Conservation (phyloP, 192 early-diverging fungal species). For the Linnemannia hyalina region DNA sequence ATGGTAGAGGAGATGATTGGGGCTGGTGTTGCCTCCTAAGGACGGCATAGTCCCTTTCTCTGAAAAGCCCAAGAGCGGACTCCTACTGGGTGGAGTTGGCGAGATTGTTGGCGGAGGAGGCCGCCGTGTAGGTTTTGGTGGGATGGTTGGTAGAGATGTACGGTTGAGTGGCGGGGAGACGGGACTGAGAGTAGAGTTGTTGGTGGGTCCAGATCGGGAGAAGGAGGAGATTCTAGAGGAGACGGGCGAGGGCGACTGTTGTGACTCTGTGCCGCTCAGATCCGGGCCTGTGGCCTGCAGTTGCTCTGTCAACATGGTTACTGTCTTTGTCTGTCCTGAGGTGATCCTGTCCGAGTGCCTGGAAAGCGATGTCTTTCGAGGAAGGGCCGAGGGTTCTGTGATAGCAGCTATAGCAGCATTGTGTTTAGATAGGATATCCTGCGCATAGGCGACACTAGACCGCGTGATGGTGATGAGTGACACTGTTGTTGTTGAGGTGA, state of each 20-base stretch:
- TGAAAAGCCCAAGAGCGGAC: slow-evolving; percentile 33
- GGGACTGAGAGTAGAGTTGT: slow-evolving; percentile 17
- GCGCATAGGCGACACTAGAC: slow-evolving; percentile 58
- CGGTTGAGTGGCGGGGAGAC: slow-evolving; percentile 26
- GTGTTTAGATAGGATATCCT: slow-evolving; percentile 61
- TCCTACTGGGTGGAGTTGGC: slow-evolving; percentile 36
- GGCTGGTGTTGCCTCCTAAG: slow-evolving; percentile 10
- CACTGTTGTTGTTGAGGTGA: slow-evolving; percentile 53
- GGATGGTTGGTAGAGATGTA: slow-evolving; percentile 48
- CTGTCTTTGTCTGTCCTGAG: slow-evolving; percentile 46
- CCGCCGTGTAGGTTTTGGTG: slow-evolving; percentile 66
- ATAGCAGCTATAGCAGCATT: slow-evolving; percentile 44
- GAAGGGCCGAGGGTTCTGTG: slow-evolving; percentile 45
- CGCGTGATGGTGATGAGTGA: slow-evolving; percentile 58
- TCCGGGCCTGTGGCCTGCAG: slow-evolving; percentile 30
- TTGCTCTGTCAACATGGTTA: slow-evolving; percentile 54
- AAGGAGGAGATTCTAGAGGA: slow-evolving; percentile 22
- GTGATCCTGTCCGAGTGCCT: slow-evolving; percentile 49
- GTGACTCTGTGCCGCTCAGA: slow-evolving; percentile 21
- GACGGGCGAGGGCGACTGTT: slow-evolving; percentile 27
- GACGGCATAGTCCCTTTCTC: slow-evolving; percentile 33
- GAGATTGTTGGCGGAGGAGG: slow-evolving; percentile 31
- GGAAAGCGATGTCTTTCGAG: slow-evolving; percentile 45
- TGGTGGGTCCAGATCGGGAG: slow-evolving; percentile 24
- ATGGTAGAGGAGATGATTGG: background rate